Conservation (phyloP, 164 flowering plant species). For the Annona squamosa region DNA sequence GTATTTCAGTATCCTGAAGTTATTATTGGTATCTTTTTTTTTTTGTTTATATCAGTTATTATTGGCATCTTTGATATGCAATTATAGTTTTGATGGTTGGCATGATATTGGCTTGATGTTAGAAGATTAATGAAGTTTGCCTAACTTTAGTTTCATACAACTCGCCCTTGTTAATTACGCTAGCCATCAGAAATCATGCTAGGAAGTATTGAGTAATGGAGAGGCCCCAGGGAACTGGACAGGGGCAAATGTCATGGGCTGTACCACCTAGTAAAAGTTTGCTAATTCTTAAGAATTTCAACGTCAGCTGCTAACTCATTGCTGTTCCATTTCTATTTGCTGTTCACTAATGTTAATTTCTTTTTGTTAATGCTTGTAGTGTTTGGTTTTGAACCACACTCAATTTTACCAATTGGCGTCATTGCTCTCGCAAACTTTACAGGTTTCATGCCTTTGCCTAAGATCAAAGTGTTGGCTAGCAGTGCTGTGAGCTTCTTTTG, state of each 20-base stretch:
- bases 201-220: not conserved
- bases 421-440: conserved; percentile 65
- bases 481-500: conserved; percentile 53
- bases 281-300: not conserved
- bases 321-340: not conserved
- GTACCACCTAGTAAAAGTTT: not conserved
- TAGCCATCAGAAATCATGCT: too few species aligned
- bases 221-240: not conserved
- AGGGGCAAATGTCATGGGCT: not conserved
- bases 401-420: conserved; percentile 87
- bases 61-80: too few species aligned
- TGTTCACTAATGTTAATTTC: not conserved
- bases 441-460: conserved; percentile 78
- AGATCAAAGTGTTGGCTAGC: conserved; percentile 85
- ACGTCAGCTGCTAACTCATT: not conserved
- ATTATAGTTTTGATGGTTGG: too few species aligned
- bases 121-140: too few species aligned
- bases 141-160: too few species aligned
- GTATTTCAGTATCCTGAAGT: too few species aligned
- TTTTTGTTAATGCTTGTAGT: conserved; percentile 38
- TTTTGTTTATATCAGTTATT: too few species aligned
- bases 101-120: too few species aligned
- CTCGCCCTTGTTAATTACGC: too few species aligned
- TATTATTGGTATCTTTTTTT: too few species aligned
- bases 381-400: conserved; percentile 93